Evolutionary conservation across 1,139 yeast species (phyloP), one percentile per base, ranked within the genome.

Genomic region (Yamadazyma oceani): DNA sequence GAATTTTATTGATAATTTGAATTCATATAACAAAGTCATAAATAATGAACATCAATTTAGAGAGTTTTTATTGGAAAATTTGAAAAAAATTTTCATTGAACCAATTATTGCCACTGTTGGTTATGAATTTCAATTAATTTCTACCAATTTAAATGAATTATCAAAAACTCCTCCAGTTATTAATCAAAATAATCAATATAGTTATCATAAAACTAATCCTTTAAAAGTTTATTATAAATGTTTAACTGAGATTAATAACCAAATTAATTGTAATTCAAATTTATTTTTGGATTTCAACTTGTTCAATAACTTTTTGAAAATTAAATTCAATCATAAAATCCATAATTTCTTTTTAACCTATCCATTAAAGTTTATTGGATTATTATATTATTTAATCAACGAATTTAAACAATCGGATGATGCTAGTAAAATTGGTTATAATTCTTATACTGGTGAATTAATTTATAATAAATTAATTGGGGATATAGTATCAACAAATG

Each of bases 61-160:
- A 30, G 61, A 62, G 36, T 56, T 62, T 41, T 50, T 70, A 29
- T 54, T 66, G 47, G 65, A 60, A 33, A 62, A 64, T 42, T 58
- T 70, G 40, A 58, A 57, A 38, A 60, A 61, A 34, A 62, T 69
- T 34, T 70, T 62, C 45, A 48, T 69, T 30, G 73, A 69, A 40
- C 74, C 74, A 28, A 57, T 69, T 32, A 57, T 69, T 43, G 73
- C 72, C 27, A 49, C 68, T 34, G 43, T 58, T 38, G 60, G 58
- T 14, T 50, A 60, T 29, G 62, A 60, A 32, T 68, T 60, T 42
- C 53, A 57, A 26, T 63, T 64, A 34, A 57, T 64, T 26, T 55
- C 64, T 7, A 53, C 69, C 15, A 70, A 69, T 48, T 51, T 65
- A 2, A 50, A 50, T 31, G 65, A 60, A 31, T 45, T 38, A 34